Evolutionary conservation across 176 grass and related monocot genomes (phyloP), one percentile per base, ranked within the genome.

Genomic region (Eleusine coracana): DNA sequence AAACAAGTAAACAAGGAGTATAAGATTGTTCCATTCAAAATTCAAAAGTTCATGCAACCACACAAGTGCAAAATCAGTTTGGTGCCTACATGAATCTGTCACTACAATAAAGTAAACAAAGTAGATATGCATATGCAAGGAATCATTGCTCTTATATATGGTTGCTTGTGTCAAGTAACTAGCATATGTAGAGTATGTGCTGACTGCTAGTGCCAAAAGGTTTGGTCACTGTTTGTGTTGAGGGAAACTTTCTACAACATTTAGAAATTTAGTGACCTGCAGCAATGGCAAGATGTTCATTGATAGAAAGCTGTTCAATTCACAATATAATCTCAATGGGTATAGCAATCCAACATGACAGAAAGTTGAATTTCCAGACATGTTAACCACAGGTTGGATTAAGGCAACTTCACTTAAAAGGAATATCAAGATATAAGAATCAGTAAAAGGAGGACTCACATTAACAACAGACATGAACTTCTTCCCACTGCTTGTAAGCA

Each of bases 401-500:
- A 82, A 66, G 56, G 66, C 40, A 76, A 77, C 70, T 89, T 34
- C 20, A 65, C 10, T 68, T 44, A 71, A 76, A 77, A 21, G 48
- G 77, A 79, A 56, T 68, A 66, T 41, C 38, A 84, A 66, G 23
- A 74, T 20, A 68, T 68, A 59, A 80, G 77, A 74, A 88, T 69
- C 6, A 66, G 39, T 75, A 48, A 84, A 84, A 60, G 14, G 66
- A 74, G 21, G 52, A 85, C 94, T 85, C 70, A 98, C 96, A 75
- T 90, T 91, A 61, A 93, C 73, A 88, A 95, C 81, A 34, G 90
- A 88, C 89, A 98, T 92, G 83, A 98, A 98, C 60, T 93, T 87
- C 77, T 98, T 95, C 18, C 86, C 92, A 68, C 91, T 93, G 88
- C 87, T 89, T 70, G 90, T 88, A 89, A 92, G 87, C 71, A 95